phyloP scores from a whole-genome alignment of 1,284 basidiomycete genomes.

The Apiotrichum akiyoshidainum region DNA sequence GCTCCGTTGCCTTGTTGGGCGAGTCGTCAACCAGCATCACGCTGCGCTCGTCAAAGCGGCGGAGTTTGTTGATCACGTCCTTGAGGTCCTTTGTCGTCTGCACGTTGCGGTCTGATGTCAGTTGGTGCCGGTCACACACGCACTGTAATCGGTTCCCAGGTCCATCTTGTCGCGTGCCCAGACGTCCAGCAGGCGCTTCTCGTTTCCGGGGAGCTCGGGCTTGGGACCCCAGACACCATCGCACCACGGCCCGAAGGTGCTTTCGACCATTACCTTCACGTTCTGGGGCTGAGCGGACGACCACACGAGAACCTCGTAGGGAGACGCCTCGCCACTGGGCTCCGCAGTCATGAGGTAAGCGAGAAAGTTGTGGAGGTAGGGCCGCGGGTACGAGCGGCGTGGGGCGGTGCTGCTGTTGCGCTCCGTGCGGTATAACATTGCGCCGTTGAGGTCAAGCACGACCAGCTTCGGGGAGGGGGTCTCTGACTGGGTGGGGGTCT shows the following conservation, averaged over 20 bases:
- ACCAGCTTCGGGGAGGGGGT: slow-evolving; percentile 35
- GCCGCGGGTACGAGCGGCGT: slow-evolving; percentile 34
- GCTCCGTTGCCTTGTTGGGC: slow-evolving; percentile 45
- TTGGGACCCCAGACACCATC: slow-evolving; percentile 37
- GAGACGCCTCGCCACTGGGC: slow-evolving; percentile 11
- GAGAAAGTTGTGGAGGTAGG: slow-evolving; percentile 45
- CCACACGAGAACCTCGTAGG: slow-evolving; percentile 50
- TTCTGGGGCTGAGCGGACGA: slow-evolving; percentile 49
- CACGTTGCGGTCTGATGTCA: slow-evolving; percentile 15
- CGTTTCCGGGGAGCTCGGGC: slow-evolving; percentile 14
- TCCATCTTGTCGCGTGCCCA: slow-evolving; percentile 49
- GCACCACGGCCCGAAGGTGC: slow-evolving; percentile 33
- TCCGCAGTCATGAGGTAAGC: slow-evolving; percentile 45
- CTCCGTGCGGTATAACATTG: slow-evolving; percentile 40
- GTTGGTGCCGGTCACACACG: slow-evolving; percentile 26
- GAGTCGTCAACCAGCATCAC: slow-evolving; percentile 48
- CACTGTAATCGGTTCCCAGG: slow-evolving; percentile 40
- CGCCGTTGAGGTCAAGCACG: slow-evolving; percentile 49
- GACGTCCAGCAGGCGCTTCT: slow-evolving; percentile 42
- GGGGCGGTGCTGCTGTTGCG: slow-evolving; percentile 4
- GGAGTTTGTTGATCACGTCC: slow-evolving; percentile 28
- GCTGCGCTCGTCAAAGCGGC: slow-evolving; percentile 27
- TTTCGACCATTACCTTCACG: slow-evolving; percentile 45
- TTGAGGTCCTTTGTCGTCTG: slow-evolving; percentile 49
- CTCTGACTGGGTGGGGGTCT: background rate